A percentile compares a stretch with the other conserved stretches of the same genome.
Conservation (phyloP, 2,329 filamentous ascomycete genomes). For the Hypoxylon sp. region DNA sequence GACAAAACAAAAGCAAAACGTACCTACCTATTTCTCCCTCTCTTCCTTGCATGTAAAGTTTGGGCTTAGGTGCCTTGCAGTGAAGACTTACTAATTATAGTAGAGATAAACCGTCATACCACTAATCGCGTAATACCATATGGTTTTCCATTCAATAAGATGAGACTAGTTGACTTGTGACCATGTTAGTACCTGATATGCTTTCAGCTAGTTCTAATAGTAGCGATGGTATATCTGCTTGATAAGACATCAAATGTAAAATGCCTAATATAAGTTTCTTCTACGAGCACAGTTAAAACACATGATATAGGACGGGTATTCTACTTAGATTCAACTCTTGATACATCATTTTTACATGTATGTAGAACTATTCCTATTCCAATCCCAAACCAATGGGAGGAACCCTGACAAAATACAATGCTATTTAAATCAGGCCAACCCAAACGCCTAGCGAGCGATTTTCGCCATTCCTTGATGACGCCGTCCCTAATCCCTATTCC, state of each 20-base stretch:
- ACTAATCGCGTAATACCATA: neutral
- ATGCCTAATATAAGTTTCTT: neutral
- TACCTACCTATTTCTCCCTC: neutral
- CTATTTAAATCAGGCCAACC: slow-evolving; percentile 13
- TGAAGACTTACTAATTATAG: neutral
- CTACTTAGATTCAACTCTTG: neutral
- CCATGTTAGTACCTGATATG: neutral
- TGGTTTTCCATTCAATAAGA: neutral
- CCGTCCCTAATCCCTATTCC: slow-evolving; percentile 12
- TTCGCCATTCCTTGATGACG: slow-evolving; percentile 26
- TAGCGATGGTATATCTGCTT: neutral
- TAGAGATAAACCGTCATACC: neutral
- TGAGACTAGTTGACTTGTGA: neutral
- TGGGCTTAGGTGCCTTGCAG: neutral
- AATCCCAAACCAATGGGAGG: neutral
- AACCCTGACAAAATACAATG: slow-evolving; percentile 17
- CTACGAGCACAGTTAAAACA: no score
- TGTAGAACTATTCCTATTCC: slow-evolving; percentile 11
- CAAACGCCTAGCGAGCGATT: slow-evolving; percentile 31
- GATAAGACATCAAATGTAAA: neutral
- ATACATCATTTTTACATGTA: slow-evolving; percentile 10
- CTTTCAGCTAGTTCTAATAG: neutral
- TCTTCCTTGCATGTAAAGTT: neutral
- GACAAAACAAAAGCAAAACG: neutral
- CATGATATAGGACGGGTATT: neutral